Evolutionary conservation across 805 yeast species (phyloP).

Genomic region (Isabelozyma rhagii): DNA sequence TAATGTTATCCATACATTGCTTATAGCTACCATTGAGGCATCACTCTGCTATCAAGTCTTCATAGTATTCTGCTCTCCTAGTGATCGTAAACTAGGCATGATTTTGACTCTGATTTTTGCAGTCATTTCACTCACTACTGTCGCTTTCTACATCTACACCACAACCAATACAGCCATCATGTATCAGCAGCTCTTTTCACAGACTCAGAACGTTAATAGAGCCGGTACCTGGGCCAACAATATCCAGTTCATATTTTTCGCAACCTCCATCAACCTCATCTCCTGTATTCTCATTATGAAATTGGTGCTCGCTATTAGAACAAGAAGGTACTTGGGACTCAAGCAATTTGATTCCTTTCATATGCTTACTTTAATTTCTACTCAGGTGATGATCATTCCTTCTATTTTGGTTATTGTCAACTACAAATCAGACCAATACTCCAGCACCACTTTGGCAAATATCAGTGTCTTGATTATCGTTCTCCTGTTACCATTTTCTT

Average conservation of each 20-base stretch:
- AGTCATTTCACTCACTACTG: slow-evolving; percentile 50
- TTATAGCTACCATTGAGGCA: slow-evolving; percentile 58
- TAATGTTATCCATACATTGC: slow-evolving; percentile 55
- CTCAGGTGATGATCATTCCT: slow-evolving; percentile 81
- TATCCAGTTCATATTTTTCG: slow-evolving; percentile 60
- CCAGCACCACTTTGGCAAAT: slow-evolving; percentile 40
- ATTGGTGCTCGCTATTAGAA: slow-evolving; percentile 61
- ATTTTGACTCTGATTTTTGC: slow-evolving; percentile 35
- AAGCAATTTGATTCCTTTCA: slow-evolving; percentile 82
- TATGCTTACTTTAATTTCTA: slow-evolving; percentile 72
- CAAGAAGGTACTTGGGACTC: slow-evolving; percentile 74
- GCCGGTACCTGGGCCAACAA: slow-evolving; percentile 38
- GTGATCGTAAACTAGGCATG: slow-evolving; percentile 40
- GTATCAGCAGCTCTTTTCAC: slow-evolving; percentile 15
- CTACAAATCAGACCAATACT: slow-evolving; percentile 32
- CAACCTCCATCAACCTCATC: slow-evolving; percentile 63
- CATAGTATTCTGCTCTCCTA: slow-evolving; percentile 64
- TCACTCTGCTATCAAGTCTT: slow-evolving; percentile 71
- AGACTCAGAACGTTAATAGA: background rate
- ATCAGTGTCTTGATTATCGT: slow-evolving; percentile 62
- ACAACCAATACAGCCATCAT: slow-evolving; percentile 43
- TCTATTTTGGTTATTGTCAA: slow-evolving; percentile 62
- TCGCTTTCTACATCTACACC: slow-evolving; percentile 56
- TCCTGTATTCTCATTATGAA: slow-evolving; percentile 62
- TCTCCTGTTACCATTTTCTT: slow-evolving; percentile 73